Percentiles rank a stretch among this genome's conserved stretches.
These are phyloP conservation scores for Paxillus rubicundulus DNA, from an alignment of 768 basidiomycete species.

Conservation along the genomic window DNA sequence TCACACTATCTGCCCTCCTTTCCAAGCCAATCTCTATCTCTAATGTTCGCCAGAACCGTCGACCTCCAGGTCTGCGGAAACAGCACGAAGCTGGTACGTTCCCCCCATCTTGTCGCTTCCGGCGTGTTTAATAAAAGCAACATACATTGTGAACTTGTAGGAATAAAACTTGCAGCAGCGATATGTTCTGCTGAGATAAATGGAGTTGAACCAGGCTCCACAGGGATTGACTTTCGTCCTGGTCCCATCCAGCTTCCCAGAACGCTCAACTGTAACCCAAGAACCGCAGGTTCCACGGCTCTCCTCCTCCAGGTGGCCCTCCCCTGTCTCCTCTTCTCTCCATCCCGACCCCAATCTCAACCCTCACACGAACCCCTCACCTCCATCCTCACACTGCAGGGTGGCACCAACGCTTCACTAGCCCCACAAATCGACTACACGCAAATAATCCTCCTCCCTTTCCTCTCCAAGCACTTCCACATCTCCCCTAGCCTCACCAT, in stretches of 20 bases:
- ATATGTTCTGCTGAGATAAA: slow-evolving; percentile 56
- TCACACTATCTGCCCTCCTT: slow-evolving; percentile 64
- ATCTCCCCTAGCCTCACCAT: slow-evolving; percentile 44
- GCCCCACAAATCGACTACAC: slow-evolving; percentile 80
- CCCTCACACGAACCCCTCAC: slow-evolving; percentile 8
- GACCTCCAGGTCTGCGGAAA: slow-evolving; percentile 62
- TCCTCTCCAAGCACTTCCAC: slow-evolving; percentile 56
- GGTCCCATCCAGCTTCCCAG: slow-evolving; percentile 39
- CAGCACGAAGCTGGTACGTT: slow-evolving; percentile 66
- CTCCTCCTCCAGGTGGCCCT: slow-evolving; percentile 71
- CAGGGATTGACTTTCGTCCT: slow-evolving; percentile 54
- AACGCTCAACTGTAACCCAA: slow-evolving; percentile 45
- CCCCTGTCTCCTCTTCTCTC: slow-evolving; percentile 63
- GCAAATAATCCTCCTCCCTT: slow-evolving; percentile 64
- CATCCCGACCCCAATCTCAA: slow-evolving; percentile 8
- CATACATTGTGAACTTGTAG: slow-evolving; percentile 30
- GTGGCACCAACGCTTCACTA: slow-evolving; percentile 69
- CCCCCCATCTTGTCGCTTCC: neutral
- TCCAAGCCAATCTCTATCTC: slow-evolving; percentile 56
- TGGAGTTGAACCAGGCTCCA: slow-evolving; percentile 55
- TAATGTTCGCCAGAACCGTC: slow-evolving; percentile 58
- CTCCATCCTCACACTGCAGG: slow-evolving; percentile 54
- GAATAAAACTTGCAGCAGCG: slow-evolving; percentile 60
- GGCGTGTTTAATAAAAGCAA: neutral
- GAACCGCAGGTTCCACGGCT: slow-evolving; percentile 69